These are phyloP conservation scores for Ogataea angusta DNA, from an alignment of 805 yeast genomes.

Conservation along the genomic window DNA sequence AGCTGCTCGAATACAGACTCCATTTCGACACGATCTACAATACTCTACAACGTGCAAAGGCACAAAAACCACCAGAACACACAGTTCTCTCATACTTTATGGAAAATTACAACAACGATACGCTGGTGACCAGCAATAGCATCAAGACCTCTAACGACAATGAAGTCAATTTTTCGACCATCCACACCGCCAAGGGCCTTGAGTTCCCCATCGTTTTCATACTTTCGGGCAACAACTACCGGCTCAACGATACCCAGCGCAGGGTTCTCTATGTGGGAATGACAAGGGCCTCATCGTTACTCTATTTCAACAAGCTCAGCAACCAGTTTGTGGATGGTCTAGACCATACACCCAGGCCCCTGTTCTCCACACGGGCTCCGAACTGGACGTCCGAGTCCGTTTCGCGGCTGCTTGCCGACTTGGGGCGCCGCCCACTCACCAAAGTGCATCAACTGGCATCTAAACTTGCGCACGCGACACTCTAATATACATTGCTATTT, in stretches of 20 bases:
- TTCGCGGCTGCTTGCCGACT: slow-evolving; percentile 1
- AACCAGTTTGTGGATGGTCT: slow-evolving; percentile 20
- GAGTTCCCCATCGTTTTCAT: slow-evolving; percentile 71
- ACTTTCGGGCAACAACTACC: slow-evolving; percentile 25
- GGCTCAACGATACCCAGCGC: slow-evolving; percentile 29
- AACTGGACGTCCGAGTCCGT: slow-evolving; percentile 1
- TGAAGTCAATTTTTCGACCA: slow-evolving; percentile 56
- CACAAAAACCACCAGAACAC: slow-evolving; percentile 25
- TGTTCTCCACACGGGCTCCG: neutral
- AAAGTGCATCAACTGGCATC: neutral
- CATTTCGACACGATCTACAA: slow-evolving; percentile 37
- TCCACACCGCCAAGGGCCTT: slow-evolving; percentile 72
- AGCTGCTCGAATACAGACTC: slow-evolving; percentile 25
- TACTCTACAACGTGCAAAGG: slow-evolving; percentile 24
- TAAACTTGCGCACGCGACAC: slow-evolving; percentile 1
- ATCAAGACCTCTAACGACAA: slow-evolving; percentile 25
- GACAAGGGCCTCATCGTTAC: slow-evolving; percentile 55
- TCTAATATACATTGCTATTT: slow-evolving; percentile 9
- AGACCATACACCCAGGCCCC: slow-evolving; percentile 12
- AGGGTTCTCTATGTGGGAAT: slow-evolving; percentile 60
- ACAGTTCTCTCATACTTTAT: slow-evolving; percentile 40
- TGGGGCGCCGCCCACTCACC: neutral
- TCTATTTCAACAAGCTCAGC: slow-evolving; percentile 35
- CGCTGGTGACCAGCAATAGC: slow-evolving; percentile 16
- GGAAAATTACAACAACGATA: slow-evolving; percentile 38